Evolutionary conservation across 2,329 filamentous ascomycete species (phyloP).

Genomic region (Colletotrichum sp.): DNA sequence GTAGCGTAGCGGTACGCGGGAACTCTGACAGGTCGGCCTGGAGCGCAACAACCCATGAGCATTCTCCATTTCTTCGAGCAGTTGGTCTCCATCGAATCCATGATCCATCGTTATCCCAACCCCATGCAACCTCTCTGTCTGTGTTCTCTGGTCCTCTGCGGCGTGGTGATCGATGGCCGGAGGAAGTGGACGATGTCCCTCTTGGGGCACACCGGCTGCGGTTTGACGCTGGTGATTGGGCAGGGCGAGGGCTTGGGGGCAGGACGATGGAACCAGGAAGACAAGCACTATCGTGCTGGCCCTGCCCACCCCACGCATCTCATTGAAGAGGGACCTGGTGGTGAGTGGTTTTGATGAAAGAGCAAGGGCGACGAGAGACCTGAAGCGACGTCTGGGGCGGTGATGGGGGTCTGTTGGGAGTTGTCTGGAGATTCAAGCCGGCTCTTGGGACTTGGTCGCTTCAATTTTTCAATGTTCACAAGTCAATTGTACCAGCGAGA

Average conservation of each 20-base stretch:
- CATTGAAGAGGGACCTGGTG: neutral
- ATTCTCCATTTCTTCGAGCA: neutral
- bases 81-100: neutral
- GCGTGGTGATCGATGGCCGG: neutral
- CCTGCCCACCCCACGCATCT: neutral
- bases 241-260: neutral
- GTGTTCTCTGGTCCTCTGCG: neutral
- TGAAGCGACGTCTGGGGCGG: neutral
- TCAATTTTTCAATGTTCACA: neutral
- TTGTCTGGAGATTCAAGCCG: neutral
- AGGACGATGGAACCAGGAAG: neutral
- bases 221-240: neutral
- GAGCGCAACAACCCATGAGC: neutral
- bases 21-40: neutral
- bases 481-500: neutral
- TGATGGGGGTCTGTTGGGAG: neutral
- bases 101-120: neutral
- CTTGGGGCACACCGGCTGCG: neutral
- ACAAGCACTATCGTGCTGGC: neutral
- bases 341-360: neutral
- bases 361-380: neutral
- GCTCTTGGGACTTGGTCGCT: neutral
- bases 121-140: neutral
- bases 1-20: neutral
- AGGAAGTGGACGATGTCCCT: neutral